Conservation (phyloP, 768 basidiomycete species). For the Trametes cingulata region DNA sequence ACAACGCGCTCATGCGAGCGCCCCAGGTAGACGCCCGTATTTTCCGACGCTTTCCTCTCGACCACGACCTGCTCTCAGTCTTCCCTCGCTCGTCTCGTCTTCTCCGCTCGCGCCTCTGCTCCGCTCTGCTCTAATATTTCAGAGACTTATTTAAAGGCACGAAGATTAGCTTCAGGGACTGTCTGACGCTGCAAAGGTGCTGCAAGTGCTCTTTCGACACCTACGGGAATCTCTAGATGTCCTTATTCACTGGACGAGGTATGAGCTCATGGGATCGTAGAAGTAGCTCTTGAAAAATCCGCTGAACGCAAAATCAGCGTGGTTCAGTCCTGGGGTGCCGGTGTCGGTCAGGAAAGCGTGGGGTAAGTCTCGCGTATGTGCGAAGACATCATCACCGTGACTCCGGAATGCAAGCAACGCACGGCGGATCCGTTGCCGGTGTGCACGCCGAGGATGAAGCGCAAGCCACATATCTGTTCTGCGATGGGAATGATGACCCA, state of each 20-base stretch:
- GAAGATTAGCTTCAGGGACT: too few relatives aligned
- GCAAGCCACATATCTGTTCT: background rate
- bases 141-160: too few relatives aligned
- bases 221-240: too few relatives aligned
- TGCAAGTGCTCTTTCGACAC: too few relatives aligned
- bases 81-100: background rate
- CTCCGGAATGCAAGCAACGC: background rate
- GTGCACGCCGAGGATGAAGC: background rate
- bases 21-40: background rate
- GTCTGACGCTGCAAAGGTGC: too few relatives aligned
- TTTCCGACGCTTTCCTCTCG: too few relatives aligned
- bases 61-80: too few relatives aligned
- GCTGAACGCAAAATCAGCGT: background rate
- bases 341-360: background rate
- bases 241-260: background rate
- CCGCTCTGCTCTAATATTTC: too few relatives aligned
- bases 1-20: slow-evolving; percentile 15
- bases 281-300: background rate
- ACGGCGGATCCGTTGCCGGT: background rate
- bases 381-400: background rate
- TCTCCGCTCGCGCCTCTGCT: too few relatives aligned
- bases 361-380: background rate
- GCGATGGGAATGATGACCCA: slow-evolving; percentile 13
- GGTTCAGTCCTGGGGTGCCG: slow-evolving; percentile 15
- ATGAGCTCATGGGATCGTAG: background rate